Percentiles rank a stretch among this genome's conserved stretches.
These are phyloP conservation scores for Aspergillus transmontanensis DNA, from an alignment of 2,329 filamentous ascomycete species.

Conservation along the genomic window DNA sequence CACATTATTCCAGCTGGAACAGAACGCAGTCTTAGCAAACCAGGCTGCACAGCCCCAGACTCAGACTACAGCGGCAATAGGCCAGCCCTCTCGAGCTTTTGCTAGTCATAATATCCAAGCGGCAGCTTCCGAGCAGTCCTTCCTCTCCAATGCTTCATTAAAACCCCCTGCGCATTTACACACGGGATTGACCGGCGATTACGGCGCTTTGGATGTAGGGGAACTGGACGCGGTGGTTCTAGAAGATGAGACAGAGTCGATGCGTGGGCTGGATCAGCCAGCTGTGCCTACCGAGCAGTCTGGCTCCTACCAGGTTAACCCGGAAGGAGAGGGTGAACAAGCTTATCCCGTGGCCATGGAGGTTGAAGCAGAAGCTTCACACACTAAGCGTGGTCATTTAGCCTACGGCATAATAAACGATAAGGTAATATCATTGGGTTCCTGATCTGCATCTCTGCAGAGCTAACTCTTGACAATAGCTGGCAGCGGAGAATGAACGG, in stretches of 20 bases:
- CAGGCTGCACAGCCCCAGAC: conserved; percentile 30
- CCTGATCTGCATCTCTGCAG: background rate
- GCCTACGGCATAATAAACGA: conserved; percentile 24
- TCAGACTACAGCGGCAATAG: conserved; percentile 7
- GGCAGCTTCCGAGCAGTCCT: conserved; percentile 5
- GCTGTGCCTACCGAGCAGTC: conserved; percentile 11
- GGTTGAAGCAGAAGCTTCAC: conserved; percentile 16
- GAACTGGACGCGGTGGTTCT: conserved; percentile 48
- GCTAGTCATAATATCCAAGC: conserved; percentile 4
- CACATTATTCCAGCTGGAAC: conserved; percentile 48
- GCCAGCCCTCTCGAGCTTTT: conserved; percentile 3
- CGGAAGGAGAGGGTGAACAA: conserved; percentile 21
- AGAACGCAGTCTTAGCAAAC: conserved; percentile 48
- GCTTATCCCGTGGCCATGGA: conserved; percentile 19
- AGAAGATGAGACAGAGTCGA: conserved; percentile 33
- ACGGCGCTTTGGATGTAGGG: conserved; percentile 46
- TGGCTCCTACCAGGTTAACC: conserved; percentile 10
- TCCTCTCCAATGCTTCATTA: conserved; percentile 20
- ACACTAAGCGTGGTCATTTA: conserved; percentile 13
- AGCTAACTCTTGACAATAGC: conserved; percentile 28
- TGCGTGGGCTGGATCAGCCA: conserved; percentile 16
- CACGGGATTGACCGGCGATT: conserved; percentile 42
- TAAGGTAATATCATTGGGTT: conserved; percentile 25
- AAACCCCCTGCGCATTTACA: conserved; percentile 34
- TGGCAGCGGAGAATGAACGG: conserved; percentile 43